Conservation (phyloP, 257 asterid species). For the Solanum habrochaites region DNA sequence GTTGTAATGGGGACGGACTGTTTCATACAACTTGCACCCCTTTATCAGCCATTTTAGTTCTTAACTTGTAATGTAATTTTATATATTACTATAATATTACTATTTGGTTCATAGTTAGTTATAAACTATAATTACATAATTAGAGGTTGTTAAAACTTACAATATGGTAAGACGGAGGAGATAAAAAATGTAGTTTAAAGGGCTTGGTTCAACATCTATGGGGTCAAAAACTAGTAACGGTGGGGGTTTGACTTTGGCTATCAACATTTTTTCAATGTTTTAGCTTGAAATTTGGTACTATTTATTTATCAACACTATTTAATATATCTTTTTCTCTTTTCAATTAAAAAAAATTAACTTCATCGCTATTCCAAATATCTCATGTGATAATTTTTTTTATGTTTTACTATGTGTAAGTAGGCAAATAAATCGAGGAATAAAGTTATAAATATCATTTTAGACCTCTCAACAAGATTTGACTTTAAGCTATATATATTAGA, state of each 20-base stretch:
- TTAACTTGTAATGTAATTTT: neutral
- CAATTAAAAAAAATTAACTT: neutral
- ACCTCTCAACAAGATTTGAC: neutral
- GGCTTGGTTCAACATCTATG: no score
- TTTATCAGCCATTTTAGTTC: neutral
- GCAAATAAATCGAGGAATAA: neutral
- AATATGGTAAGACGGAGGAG: neutral
- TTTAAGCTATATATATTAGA: no score
- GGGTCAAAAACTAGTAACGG: no score
- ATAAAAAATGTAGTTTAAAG: no score
- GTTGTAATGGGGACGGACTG: neutral
- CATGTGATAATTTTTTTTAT: neutral
- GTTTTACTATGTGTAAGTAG: neutral
- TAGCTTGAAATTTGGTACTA: no score
- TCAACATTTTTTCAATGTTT: no score
- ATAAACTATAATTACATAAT: neutral
- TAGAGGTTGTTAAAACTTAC: neutral
- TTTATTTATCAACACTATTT: no score
- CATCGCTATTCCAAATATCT: no score
- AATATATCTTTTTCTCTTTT: no score
- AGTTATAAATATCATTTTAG: neutral
- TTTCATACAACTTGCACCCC: neutral
- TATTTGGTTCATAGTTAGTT: neutral
- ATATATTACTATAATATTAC: neutral
- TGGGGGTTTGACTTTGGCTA: no score